These are phyloP conservation scores for Phytophthora sojae DNA, from an alignment of 352 stramenopile species.

Conservation along the genomic window DNA sequence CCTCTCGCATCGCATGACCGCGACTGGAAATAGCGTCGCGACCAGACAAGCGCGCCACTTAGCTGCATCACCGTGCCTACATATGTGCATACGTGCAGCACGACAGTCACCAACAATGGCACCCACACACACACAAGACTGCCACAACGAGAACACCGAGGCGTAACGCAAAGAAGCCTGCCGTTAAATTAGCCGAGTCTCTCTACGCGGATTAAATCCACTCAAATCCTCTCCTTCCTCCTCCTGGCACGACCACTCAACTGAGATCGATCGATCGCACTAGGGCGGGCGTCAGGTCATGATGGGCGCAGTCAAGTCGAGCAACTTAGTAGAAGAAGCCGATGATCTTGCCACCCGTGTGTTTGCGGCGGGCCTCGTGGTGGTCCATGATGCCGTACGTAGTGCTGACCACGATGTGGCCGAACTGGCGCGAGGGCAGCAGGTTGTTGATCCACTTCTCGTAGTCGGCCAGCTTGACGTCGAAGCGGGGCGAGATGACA, in stretches of 20 bases:
- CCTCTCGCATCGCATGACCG: background rate
- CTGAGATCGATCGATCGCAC: background rate
- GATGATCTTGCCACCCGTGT: slow-evolving; percentile 99
- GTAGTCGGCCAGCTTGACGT: slow-evolving; percentile 96
- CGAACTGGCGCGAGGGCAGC: slow-evolving; percentile 98
- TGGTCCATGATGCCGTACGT: slow-evolving; percentile 94
- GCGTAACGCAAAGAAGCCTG: slow-evolving; percentile 37
- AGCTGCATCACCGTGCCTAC: no score
- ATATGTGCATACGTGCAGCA: background rate
- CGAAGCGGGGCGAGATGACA: slow-evolving; percentile 99
- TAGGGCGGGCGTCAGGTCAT: no score
- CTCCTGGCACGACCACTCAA: slow-evolving; percentile 16
- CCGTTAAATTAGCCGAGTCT: slow-evolving; percentile 33
- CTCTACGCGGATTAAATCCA: slow-evolving; percentile 34
- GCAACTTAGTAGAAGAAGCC: slow-evolving; percentile 99
- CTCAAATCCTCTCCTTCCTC: slow-evolving; percentile 42
- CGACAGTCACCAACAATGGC: background rate
- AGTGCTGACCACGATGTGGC: slow-evolving; percentile 95
- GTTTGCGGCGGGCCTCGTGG: slow-evolving; percentile 97
- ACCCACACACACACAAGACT: background rate
- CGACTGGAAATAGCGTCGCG: background rate
- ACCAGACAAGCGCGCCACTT: background rate
- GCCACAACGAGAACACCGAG: background rate
- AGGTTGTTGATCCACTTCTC: slow-evolving; percentile 99
- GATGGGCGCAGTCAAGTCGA: background rate